Evolutionary conservation across 352 stramenopile species (phyloP).

Genomic region (Phytophthora megakarya): DNA sequence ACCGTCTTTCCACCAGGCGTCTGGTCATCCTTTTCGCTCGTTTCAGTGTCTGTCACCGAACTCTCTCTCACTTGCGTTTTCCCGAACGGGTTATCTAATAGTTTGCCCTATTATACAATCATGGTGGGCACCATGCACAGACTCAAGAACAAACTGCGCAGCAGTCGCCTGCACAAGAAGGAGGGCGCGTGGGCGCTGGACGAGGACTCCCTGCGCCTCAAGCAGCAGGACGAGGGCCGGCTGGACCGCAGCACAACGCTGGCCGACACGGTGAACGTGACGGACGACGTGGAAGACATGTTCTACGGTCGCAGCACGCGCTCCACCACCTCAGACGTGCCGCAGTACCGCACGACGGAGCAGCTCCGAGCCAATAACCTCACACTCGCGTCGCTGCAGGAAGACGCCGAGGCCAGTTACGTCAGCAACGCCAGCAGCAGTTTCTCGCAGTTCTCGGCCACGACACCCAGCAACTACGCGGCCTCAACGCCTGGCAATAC

Average conservation of each 20-base stretch:
- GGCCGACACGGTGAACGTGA: slow-evolving; percentile 42
- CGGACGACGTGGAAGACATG: slow-evolving; percentile 76
- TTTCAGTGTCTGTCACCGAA: background rate
- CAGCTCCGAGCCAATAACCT: slow-evolving; percentile 51
- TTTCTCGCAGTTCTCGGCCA: slow-evolving; percentile 37
- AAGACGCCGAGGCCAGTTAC: slow-evolving; percentile 55
- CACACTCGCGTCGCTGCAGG: slow-evolving; percentile 57
- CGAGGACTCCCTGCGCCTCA: slow-evolving; percentile 53
- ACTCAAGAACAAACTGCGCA: slow-evolving; percentile 70
- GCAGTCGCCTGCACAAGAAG: slow-evolving; percentile 49
- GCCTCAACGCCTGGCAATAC: slow-evolving; percentile 22
- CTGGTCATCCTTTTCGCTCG: slow-evolving; percentile 2
- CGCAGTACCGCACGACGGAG: slow-evolving; percentile 62
- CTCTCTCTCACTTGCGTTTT: slow-evolving; percentile 11
- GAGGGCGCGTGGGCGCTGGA: slow-evolving; percentile 34
- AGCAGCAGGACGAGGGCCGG: slow-evolving; percentile 45
- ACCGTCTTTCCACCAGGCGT: background rate
- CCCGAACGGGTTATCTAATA: no score
- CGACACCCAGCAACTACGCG: slow-evolving; percentile 31
- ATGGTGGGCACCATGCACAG: slow-evolving; percentile 58
- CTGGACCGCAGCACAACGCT: slow-evolving; percentile 44
- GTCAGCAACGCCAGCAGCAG: slow-evolving; percentile 46
- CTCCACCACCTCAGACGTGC: slow-evolving; percentile 23
- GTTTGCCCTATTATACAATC: no score
- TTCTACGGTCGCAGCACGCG: slow-evolving; percentile 47